These are phyloP conservation scores for Asclepias syriaca DNA, from an alignment of 257 asterid species.

Conservation along the genomic window DNA sequence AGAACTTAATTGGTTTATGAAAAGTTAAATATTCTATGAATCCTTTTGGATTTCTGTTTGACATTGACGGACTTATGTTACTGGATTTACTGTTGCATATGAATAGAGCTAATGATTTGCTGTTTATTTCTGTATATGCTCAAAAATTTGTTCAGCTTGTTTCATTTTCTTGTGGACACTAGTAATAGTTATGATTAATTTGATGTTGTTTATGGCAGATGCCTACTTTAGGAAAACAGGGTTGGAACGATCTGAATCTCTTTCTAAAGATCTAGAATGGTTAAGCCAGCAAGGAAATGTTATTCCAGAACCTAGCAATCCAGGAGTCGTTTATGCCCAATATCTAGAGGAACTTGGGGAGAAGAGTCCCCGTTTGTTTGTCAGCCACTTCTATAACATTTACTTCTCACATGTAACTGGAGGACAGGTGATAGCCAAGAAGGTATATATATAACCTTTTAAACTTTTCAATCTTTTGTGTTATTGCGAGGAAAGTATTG, in stretches of 20 bases:
- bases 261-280: slow-evolving; percentile 66
- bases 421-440: slow-evolving; percentile 77
- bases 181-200: background rate
- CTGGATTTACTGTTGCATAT: background rate
- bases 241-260: slow-evolving; percentile 58
- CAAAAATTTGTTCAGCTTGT: background rate
- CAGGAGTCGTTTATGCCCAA: slow-evolving; percentile 55
- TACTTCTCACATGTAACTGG: slow-evolving; percentile 89
- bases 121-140: background rate
- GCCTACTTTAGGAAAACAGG: slow-evolving; percentile 94
- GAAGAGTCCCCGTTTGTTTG: slow-evolving; percentile 66
- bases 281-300: slow-evolving; percentile 51
- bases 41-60: background rate
- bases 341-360: slow-evolving; percentile 76
- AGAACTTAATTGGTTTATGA: background rate
- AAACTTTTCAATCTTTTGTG: background rate
- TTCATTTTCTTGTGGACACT: background rate
- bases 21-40: background rate
- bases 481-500: background rate
- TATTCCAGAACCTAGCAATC: slow-evolving; percentile 71
- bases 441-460: slow-evolving; percentile 38
- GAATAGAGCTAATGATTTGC: background rate
- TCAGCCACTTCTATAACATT: slow-evolving; percentile 80
- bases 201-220: slow-evolving; percentile 38
- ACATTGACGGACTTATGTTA: no score